phyloP scores from a whole-genome alignment of 768 basidiomycete species.

The Exsudoporus frostii region DNA sequence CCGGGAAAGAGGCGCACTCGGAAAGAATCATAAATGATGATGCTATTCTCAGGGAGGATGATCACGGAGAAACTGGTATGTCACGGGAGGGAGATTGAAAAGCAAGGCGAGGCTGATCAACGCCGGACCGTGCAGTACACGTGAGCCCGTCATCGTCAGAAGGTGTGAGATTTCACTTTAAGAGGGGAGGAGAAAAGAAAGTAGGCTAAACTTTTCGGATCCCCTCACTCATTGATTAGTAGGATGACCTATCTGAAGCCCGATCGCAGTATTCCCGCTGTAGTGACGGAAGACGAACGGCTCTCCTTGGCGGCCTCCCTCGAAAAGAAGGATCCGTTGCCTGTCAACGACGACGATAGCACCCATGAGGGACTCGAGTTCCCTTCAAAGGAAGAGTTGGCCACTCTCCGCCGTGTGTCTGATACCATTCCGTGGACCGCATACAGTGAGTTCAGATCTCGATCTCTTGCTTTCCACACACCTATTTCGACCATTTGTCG shows the following conservation, averaged over 20 bases:
- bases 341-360: slow-evolving; percentile 17
- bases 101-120: slow-evolving; percentile 32
- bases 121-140: too few relatives aligned
- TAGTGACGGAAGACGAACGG: slow-evolving; percentile 10
- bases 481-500: neutral
- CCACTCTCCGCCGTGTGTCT: slow-evolving; percentile 56
- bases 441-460: slow-evolving; percentile 37
- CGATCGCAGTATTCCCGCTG: slow-evolving; percentile 10
- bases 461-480: neutral
- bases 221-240: too few relatives aligned
- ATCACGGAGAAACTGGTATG: slow-evolving; percentile 67
- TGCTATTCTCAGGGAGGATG: slow-evolving; percentile 72
- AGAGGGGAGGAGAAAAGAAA: too few relatives aligned
- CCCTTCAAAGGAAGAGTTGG: slow-evolving; percentile 59
- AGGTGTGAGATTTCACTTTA: too few relatives aligned
- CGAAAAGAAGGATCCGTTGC: slow-evolving; percentile 22
- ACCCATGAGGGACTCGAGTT: slow-evolving; percentile 54
- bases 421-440: slow-evolving; percentile 58
- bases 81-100: neutral
- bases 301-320: slow-evolving; percentile 1
- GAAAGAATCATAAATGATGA: slow-evolving; percentile 53
- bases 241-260: slow-evolving; percentile 3
- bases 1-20: slow-evolving; percentile 39
- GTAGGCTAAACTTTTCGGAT: too few relatives aligned
- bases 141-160: too few relatives aligned